A percentile compares a stretch with the other conserved stretches of the same genome.
Conservation (phyloP, 108 stramenopile species). For the Cyclotella atomus region DNA sequence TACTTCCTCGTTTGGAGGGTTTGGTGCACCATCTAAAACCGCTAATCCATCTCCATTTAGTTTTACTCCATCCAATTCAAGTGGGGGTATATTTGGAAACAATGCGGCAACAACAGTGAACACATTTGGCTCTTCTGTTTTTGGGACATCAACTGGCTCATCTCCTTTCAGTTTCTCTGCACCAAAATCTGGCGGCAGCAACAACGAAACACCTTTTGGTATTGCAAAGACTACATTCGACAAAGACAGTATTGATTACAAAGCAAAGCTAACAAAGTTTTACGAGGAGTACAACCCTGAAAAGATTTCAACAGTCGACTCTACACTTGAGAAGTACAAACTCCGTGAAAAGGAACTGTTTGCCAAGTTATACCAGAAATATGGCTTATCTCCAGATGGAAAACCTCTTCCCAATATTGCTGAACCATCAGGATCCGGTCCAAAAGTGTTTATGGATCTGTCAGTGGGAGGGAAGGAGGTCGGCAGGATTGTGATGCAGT, state of each 20-base stretch:
- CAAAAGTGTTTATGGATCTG: conserved; percentile 54
- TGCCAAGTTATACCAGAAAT: conserved; percentile 59
- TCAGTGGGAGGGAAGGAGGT: conserved; percentile 57
- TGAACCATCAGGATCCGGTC: conserved; percentile 10
- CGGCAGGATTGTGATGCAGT: conserved; percentile 77
- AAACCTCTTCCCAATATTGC: neutral
- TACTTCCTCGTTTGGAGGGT: too few species aligned
- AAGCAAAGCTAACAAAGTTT: conserved; percentile 45
- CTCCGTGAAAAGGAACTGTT: conserved; percentile 59
- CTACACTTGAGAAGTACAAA: conserved; percentile 53
- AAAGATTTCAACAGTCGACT: conserved; percentile 52
- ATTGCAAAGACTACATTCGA: too few species aligned
- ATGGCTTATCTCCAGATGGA: conserved; percentile 23
- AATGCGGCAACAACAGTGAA: conserved; percentile 5
- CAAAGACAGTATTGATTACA: conserved; percentile 28
- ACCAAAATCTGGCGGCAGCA: neutral
- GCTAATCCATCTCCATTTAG: neutral
- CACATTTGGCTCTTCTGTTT: neutral
- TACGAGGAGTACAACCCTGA: conserved; percentile 58
- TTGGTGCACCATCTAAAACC: too few species aligned
- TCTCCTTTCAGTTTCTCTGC: neutral
- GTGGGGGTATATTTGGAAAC: neutral
- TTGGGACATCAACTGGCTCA: neutral
- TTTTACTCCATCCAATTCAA: neutral
- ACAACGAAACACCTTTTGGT: neutral